Evolutionary conservation across 345 rosid genomes (phyloP), one percentile per base, ranked within the genome.

Genomic region (Populus euphratica): DNA sequence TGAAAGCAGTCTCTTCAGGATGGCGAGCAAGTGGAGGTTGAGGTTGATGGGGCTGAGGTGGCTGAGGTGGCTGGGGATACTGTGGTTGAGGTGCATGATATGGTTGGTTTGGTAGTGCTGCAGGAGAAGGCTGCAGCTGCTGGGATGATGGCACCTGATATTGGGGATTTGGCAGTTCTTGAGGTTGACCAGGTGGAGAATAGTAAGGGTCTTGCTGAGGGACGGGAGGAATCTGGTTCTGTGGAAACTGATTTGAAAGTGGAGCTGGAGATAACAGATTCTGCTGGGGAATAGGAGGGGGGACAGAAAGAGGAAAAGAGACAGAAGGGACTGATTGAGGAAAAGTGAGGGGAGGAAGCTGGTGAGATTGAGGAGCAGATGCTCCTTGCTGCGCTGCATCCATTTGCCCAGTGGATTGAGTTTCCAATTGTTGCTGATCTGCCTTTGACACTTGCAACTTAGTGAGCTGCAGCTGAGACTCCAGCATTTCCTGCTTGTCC

Each of bases 401-500:
- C 79, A 67, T 81, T 39, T 81, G 88, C 20, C 81, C 72, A 54
- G 89, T 20, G 77, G 54, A 87, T 43, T 86, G 90, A 27, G 70
- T 72, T 76, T 90, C 94, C 12, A 85, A 82, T 52, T 74, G 87
- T 47, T 64, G 75, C 80, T 86, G 87, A 29, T 86, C 90, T 31
- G 56, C 78, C 84, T 85, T 89, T 39, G 91, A 76, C 69, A 87
- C 81, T 66, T 91, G 95, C 75, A 88, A 77, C 84, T 89, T 93
- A 39, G 87, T 78, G 43, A 91, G 87, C 79, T 86, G 94, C 83
- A 89, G 79, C 74, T 89, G 95, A 77, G 90, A 88, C 81, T 89
- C 95, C 72, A 89, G 38, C 44, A 84, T 83, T 27, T 90, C 97
- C 71, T 91, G 97, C 82, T 90, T 94, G 83, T 91, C 97, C 84